Evolutionary conservation across 192 early-diverging fungal species (phyloP).

Genomic region (Haplosporangium gracile): DNA sequence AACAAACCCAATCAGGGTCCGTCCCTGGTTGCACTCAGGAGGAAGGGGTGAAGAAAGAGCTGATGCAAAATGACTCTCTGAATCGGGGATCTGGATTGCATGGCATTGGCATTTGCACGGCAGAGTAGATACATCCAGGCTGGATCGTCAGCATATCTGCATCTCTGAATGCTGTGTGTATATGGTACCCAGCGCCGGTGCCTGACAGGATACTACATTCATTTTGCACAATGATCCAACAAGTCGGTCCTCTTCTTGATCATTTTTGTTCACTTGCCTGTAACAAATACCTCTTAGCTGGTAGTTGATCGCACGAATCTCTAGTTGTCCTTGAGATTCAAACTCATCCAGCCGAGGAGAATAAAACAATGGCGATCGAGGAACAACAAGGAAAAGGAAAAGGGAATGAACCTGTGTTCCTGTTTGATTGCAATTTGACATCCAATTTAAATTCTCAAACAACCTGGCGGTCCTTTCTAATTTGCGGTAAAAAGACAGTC

Average conservation of each 20-base stretch:
- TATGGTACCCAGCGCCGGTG: no score
- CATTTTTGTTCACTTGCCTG: neutral
- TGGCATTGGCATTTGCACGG: neutral
- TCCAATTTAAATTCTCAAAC: slow-evolving; percentile 4
- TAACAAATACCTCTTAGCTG: neutral
- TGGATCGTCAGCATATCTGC: no score
- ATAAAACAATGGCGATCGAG: neutral
- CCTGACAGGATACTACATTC: no score
- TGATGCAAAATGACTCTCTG: neutral
- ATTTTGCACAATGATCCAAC: no score
- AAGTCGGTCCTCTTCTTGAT: neutral
- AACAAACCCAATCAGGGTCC: neutral
- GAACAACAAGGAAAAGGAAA: neutral
- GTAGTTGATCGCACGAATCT: neutral
- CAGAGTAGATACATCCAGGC: no score
- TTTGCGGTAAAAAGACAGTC: no score
- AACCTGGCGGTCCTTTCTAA: neutral
- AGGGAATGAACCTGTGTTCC: neutral
- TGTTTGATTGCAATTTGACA: slow-evolving; percentile 6
- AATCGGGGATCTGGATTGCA: neutral
- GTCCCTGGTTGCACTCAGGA: neutral
- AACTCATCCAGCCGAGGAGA: neutral
- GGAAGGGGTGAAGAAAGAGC: neutral
- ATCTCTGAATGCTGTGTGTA: no score
- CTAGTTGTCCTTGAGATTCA: slow-evolving; percentile 1